Evolutionary conservation across 352 stramenopile species (phyloP).

Genomic region (Globisporangium megalacanthum): DNA sequence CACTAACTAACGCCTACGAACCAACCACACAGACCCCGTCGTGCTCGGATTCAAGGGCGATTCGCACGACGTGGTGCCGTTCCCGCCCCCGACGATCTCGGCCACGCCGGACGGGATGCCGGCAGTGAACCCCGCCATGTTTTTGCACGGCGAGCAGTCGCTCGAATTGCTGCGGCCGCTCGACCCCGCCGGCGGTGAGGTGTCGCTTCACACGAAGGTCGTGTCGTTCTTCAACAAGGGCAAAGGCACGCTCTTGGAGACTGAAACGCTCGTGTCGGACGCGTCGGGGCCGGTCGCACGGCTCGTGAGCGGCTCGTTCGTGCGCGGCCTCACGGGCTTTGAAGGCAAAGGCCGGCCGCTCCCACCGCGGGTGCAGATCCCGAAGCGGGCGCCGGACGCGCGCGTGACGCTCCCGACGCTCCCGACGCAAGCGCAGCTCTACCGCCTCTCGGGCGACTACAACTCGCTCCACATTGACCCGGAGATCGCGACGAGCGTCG

Average conservation of each 20-base stretch:
- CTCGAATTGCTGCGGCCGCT: slow-evolving; percentile 76
- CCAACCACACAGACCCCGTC: slow-evolving; percentile 47
- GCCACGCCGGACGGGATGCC: slow-evolving; percentile 62
- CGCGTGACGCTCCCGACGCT: slow-evolving; percentile 60
- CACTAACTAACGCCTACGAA: background rate
- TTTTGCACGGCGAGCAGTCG: slow-evolving; percentile 83
- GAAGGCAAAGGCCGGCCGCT: slow-evolving; percentile 59
- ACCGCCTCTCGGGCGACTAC: slow-evolving; percentile 94
- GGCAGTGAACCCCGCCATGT: slow-evolving; percentile 74
- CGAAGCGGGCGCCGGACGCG: slow-evolving; percentile 63
- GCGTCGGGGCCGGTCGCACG: slow-evolving; percentile 52
- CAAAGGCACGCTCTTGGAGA: slow-evolving; percentile 80
- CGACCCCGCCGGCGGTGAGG: slow-evolving; percentile 39
- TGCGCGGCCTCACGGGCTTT: slow-evolving; percentile 75
- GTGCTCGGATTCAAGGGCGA: slow-evolving; percentile 85
- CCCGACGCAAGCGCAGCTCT: slow-evolving; percentile 82
- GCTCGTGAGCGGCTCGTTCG: slow-evolving; percentile 77
- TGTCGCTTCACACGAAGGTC: slow-evolving; percentile 60
- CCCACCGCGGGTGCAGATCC: slow-evolving; percentile 67
- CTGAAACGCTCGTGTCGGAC: slow-evolving; percentile 76
- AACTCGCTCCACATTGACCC: slow-evolving; percentile 94
- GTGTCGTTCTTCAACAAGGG: slow-evolving; percentile 84
- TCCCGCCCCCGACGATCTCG: slow-evolving; percentile 68
- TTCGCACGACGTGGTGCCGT: slow-evolving; percentile 83
- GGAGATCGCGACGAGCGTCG: slow-evolving; percentile 64